Base-by-base conservation (phyloP, 176 grass and related monocot genomes). In the Puya raimondii region DNA sequence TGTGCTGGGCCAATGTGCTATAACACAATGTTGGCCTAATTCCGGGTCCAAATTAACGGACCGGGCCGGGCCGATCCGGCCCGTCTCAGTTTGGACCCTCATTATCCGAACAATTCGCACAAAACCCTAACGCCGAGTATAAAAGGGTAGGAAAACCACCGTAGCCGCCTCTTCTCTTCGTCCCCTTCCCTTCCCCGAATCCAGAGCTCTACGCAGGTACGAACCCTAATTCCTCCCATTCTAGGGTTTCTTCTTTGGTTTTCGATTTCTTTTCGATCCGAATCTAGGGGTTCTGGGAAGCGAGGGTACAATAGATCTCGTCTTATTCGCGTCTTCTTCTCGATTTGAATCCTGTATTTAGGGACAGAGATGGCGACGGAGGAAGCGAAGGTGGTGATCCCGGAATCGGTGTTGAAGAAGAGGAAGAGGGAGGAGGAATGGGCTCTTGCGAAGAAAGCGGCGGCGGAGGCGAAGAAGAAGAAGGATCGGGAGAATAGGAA, bases 361-460 rank as follows among this genome's bases (percentile, higher is more conserved):
- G 16, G 54, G 10, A 18, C 1, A 8, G 9, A 33, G 49, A 75
- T 65, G 63, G 15, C 63, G 49, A 53, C 49, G 14, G 63, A 64
- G 61, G 63, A 65, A 16, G 21, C 22, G 61, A 75, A 75, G 63
- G 63, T 23, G 23, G 48, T 66, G 63, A 29, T 75, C 20, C 72
- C 72, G 11, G 72, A 75, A 6, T 75, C 72, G 61, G 72, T 75
- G 48, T 15, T 75, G 61, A 75, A 75, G 73, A 75, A 75, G 73
- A 23, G 48, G 49, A 75, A 66, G 73, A 23, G 73, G 63, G 73
- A 75, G 49, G 73, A 53, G 23, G 3, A 66, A 14, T 75, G 73
- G 63, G 63, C 73, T 18, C 23, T 53, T 3, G 49, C 61, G 4
- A 75, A 66, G 72, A 66, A 75, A 49, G 12, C 64, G 23, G 48